Percentiles rank a stretch among this genome's conserved stretches.
Conservation (phyloP, 2,329 filamentous ascomycete genomes). For the Colletotrichum aenigma region DNA sequence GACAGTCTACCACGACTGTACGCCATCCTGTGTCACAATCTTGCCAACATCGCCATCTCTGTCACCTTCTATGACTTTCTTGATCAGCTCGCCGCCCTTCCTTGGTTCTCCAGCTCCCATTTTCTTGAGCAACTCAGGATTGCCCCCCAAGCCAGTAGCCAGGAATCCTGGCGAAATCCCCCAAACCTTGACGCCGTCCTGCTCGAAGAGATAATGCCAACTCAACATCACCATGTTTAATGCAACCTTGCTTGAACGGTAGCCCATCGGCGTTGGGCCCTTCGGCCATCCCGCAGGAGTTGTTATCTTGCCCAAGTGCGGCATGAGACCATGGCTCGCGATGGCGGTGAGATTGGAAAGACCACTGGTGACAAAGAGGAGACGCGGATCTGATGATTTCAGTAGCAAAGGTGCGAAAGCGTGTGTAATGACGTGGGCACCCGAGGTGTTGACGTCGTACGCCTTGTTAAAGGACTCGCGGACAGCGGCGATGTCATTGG, state of each 20-base stretch:
- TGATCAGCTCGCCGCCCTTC: conserved; percentile 40
- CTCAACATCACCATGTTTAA: conserved; percentile 55
- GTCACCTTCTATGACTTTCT: conserved; percentile 43
- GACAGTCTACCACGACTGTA: conserved; percentile 34
- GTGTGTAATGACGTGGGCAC: conserved; percentile 42
- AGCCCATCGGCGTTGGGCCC: conserved; percentile 33
- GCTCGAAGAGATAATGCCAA: conserved; percentile 42
- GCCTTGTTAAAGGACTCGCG: conserved; percentile 48
- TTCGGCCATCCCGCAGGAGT: conserved; percentile 49
- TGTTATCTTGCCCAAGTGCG: conserved; percentile 36
- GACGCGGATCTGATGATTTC: conserved; percentile 42
- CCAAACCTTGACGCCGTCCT: conserved; percentile 56
- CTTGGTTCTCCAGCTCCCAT: conserved; percentile 37
- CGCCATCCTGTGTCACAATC: conserved; percentile 31
- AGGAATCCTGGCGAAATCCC: conserved; percentile 52
- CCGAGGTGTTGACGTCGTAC: conserved; percentile 55
- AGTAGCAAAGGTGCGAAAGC: conserved; percentile 37
- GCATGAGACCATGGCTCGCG: conserved; percentile 19
- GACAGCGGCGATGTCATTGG: conserved; percentile 21
- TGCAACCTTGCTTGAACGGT: conserved; percentile 46
- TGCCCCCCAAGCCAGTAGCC: conserved; percentile 47
- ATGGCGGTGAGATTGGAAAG: conserved; percentile 37
- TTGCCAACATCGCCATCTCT: conserved; percentile 45
- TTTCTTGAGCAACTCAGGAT: conserved; percentile 31
- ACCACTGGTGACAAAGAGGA: conserved; percentile 53